Evolutionary conservation across 2,329 filamentous ascomycete genomes (phyloP).

Genomic region (Fusarium hainanense): DNA sequence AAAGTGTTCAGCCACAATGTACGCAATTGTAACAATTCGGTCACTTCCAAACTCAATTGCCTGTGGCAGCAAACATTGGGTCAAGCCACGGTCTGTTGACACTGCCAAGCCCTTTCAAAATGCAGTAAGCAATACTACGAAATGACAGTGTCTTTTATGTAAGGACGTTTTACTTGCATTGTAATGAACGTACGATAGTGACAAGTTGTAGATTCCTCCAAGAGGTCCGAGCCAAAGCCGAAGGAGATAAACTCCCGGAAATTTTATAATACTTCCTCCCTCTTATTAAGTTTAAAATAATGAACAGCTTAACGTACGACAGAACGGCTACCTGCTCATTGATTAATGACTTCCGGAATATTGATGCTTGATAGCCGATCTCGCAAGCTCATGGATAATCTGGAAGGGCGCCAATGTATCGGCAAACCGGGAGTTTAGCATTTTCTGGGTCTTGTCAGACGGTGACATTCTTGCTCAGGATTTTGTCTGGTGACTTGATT

Average conservation of each 20-base stretch:
- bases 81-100: background rate
- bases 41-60: background rate
- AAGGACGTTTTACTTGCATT: background rate
- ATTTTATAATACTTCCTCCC: background rate
- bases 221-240: background rate
- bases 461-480: background rate
- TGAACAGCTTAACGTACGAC: background rate
- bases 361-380: background rate
- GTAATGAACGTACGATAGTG: background rate
- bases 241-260: background rate
- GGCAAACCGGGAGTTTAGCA: background rate
- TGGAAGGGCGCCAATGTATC: background rate
- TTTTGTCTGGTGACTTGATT: background rate
- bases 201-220: background rate
- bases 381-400: background rate
- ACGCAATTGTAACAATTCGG: background rate
- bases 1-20: background rate
- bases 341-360: rapidly evolving
- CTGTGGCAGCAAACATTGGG: background rate
- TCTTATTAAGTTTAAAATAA: background rate
- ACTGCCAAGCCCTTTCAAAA: background rate
- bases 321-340: background rate
- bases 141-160: background rate
- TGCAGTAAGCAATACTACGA: rapidly evolving
- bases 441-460: background rate